Conservation (phyloP, 2,329 filamentous ascomycete genomes). For the Monilinia polystroma region DNA sequence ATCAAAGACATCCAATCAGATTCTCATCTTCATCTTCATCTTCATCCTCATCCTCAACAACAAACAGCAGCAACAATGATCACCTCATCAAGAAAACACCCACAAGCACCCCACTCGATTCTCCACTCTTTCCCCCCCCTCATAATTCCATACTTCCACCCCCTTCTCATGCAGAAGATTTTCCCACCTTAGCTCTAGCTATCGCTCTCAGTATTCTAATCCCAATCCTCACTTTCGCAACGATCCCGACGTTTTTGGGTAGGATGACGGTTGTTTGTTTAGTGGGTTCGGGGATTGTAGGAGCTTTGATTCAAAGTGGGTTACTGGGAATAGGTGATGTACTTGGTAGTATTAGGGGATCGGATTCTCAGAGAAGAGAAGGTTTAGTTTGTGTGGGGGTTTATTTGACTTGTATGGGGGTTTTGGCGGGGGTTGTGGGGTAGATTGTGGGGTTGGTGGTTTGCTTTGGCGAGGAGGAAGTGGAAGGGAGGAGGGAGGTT, state of each 20-base stretch:
- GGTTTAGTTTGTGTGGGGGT: slow-evolving; percentile 33
- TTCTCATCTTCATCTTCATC: slow-evolving; percentile 1
- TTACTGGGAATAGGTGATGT: slow-evolving; percentile 20
- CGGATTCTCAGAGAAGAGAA: slow-evolving; percentile 28
- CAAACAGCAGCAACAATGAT: slow-evolving; percentile 1
- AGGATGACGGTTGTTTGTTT: slow-evolving; percentile 58
- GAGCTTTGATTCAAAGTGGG: slow-evolving; percentile 30
- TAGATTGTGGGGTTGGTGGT: neutral
- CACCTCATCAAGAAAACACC: neutral
- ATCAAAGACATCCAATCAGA: slow-evolving; percentile 5
- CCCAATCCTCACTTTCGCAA: slow-evolving; percentile 57
- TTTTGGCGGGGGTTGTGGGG: slow-evolving; percentile 35
- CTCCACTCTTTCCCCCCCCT: slow-evolving; percentile 20
- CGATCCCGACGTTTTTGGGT: slow-evolving; percentile 56
- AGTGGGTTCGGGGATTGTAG: slow-evolving; percentile 48
- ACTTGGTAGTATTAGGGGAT: neutral
- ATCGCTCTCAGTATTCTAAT: slow-evolving; percentile 54
- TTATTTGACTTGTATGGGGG: slow-evolving; percentile 37
- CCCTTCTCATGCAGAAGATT: slow-evolving; percentile 38
- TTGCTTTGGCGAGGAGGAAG: too few species aligned
- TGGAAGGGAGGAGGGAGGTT: too few species aligned
- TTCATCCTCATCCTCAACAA: slow-evolving; percentile 1
- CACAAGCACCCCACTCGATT: neutral
- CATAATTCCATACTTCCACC: slow-evolving; percentile 28
- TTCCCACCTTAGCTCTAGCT: slow-evolving; percentile 44